phyloP scores from a whole-genome alignment of 495 filamentous ascomycete species.

The Pseudomonodictys pantanalensis region DNA sequence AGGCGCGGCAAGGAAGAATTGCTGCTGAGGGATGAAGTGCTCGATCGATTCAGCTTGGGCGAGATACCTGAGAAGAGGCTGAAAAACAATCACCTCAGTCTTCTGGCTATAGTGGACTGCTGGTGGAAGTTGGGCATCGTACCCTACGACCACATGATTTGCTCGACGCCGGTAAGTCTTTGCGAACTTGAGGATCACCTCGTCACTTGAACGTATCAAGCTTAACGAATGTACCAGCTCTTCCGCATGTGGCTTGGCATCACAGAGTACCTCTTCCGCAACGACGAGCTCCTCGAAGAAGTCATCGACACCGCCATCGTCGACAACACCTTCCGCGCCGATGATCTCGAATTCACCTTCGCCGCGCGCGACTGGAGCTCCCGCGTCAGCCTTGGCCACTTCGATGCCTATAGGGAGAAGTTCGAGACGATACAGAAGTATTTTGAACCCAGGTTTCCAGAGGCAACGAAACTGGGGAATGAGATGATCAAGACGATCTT shows the following conservation, averaged over 20 bases:
- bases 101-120: slow-evolving; percentile 98
- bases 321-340: slow-evolving; percentile 80
- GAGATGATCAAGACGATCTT: slow-evolving; percentile 96
- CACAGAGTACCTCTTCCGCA: slow-evolving; percentile 94
- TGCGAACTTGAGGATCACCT: not conserved
- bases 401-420: slow-evolving; percentile 82
- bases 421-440: slow-evolving; percentile 86
- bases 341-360: slow-evolving; percentile 96
- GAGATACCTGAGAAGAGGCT: slow-evolving; percentile 61
- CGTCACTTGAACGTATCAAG: not conserved
- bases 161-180: slow-evolving; percentile 76
- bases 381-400: slow-evolving; percentile 84
- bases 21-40: slow-evolving; percentile 73
- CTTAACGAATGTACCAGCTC: slow-evolving; percentile 49
- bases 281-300: slow-evolving; percentile 77
- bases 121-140: slow-evolving; percentile 92
- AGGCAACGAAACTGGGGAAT: slow-evolving; percentile 82
- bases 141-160: slow-evolving; percentile 99
- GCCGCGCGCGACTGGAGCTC: slow-evolving; percentile 94
- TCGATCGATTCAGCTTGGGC: slow-evolving; percentile 82
- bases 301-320: slow-evolving; percentile 79
- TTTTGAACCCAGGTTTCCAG: slow-evolving; percentile 83
- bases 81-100: slow-evolving; percentile 87
- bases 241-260: slow-evolving; percentile 97
- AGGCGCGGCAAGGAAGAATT: slow-evolving; percentile 56